Evolutionary conservation across 2,329 filamentous ascomycete species (phyloP).

Genomic region (Didymella pomorum): DNA sequence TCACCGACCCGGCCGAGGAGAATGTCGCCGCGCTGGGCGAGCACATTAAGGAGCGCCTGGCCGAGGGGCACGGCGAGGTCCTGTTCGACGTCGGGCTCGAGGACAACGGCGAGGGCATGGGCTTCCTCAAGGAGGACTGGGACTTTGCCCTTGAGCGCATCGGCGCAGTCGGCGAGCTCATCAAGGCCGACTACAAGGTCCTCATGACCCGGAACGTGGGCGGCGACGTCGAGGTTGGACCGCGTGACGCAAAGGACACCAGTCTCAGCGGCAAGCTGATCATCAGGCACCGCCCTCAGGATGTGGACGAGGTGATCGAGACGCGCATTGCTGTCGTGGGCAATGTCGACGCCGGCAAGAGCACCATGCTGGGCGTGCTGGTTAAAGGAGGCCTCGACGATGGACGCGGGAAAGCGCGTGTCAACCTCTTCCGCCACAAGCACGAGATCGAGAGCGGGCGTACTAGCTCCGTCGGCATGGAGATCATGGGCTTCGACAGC

Average conservation of each 20-base stretch:
- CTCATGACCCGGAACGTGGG: constrained; percentile 91
- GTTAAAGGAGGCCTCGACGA: constrained; percentile 97
- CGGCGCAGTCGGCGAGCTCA: constrained; percentile 67
- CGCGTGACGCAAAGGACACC: constrained; percentile 70
- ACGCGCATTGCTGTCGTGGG: constrained; percentile 96
- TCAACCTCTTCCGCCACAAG: constrained; percentile 97
- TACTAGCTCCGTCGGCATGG: constrained; percentile 97
- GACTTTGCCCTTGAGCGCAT: constrained; percentile 73
- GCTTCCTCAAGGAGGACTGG: constrained; percentile 78
- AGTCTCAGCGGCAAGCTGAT: constrained; percentile 86
- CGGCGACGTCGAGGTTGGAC: constrained; percentile 74
- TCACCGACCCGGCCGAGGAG: constrained; percentile 67
- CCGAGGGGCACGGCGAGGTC: constrained; percentile 86
- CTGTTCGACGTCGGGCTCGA: constrained; percentile 93
- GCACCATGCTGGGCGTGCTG: constrained; percentile 91
- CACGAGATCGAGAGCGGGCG: constrained; percentile 96
- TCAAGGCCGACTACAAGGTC: constrained; percentile 78
- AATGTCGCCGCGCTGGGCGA: constrained; percentile 68
- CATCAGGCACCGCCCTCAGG: constrained; percentile 75
- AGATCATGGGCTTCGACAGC: constrained; percentile 94
- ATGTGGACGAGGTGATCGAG: constrained; percentile 89
- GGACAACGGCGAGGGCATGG: constrained; percentile 86
- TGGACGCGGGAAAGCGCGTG: constrained; percentile 88
- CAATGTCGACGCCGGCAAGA: constrained; percentile 97
- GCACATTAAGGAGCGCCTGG: constrained; percentile 72